Base-by-base conservation (phyloP, 140 eudicot species). In the Erigeron philadelphicus region DNA sequence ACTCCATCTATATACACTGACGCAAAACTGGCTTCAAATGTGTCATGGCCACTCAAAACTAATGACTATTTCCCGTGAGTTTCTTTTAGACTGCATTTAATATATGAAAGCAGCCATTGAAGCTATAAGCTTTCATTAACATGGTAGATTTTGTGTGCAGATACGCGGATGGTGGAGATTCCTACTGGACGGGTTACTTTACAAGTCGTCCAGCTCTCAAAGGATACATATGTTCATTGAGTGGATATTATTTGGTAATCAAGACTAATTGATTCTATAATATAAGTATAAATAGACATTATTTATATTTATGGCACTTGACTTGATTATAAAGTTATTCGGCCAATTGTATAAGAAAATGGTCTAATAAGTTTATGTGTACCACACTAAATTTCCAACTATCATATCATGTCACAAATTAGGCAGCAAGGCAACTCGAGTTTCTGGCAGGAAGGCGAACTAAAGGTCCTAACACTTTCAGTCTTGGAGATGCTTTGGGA, bases 341-440 rank as follows among this genome's bases (percentile, higher is more conserved):
- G 2, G 23, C 17, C 58, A 15, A 43, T 40, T 70, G 13, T 54
- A 41, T 45, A 55, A 31, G 38, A 31, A 31, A 31, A 54, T 52
- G 23, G n/a, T 52, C 15, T 52, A 3, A 18, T 52, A 52, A 31
- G 4, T 31, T 52, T 5, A 9, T 21, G 9, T 57, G 41, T 57
- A 9, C 40, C 2, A 57, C 19, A 57, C 40, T 9, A 13, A 16
- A 9, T 19, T 19, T 11, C 62, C 3, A 7, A 21, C 62, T 6
- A 60, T n/a, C 2, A 45, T 25, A 41, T 67, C 42, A 59, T 23
- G 47, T 43, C 18, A 13, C 9, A 47, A 60, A 47, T 55, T 66
- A 92, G 96, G 95, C 96, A 55, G 88, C 96, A 38, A 86, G 98
- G 13, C 96, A 93, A 82, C 90, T 93, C 4, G 98, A 93, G 65